Evolutionary conservation across 768 basidiomycete genomes (phyloP).

Genomic region (Peribolospora baueri): DNA sequence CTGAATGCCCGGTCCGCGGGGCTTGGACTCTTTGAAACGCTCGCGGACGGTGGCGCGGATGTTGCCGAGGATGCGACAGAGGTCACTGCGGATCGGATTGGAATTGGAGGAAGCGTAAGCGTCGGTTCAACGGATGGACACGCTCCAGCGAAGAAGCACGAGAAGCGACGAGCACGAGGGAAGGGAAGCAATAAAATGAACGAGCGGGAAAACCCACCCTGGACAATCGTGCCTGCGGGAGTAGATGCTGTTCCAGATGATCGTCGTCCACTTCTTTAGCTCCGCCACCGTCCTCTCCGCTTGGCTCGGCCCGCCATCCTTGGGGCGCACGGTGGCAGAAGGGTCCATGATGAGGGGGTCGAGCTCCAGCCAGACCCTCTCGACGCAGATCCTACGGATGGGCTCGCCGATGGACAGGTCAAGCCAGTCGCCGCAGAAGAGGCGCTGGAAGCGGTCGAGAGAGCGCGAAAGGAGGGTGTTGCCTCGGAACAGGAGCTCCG

Average conservation of each 20-base stretch:
- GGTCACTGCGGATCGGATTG: conserved; percentile 5
- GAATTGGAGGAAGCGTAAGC: no score
- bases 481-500: conserved; percentile 32
- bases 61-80: conserved; percentile 12
- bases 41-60: conserved; percentile 9
- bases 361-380: conserved; percentile 57
- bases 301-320: conserved; percentile 35
- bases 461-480: conserved; percentile 32
- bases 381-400: conserved; percentile 43
- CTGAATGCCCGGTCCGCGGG: conserved; percentile 31
- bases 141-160: no score
- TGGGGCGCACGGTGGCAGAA: conserved; percentile 12
- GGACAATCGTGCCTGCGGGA: conserved; percentile 44
- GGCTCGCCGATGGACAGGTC: conserved; percentile 51
- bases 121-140: not conserved
- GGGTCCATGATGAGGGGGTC: conserved; percentile 34
- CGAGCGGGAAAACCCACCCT: conserved; percentile 4
- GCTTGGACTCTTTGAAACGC: conserved; percentile 5
- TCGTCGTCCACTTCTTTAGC: conserved; percentile 51
- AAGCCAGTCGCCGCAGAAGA: conserved; percentile 55
- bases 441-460: conserved; percentile 55
- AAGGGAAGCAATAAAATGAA: not conserved
- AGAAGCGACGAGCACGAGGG: no score
- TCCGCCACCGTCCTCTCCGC: conserved; percentile 41
- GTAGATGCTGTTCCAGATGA: conserved; percentile 62